These are phyloP conservation scores for Hygrocybe punicea DNA, from an alignment of 768 basidiomycete species.

Conservation along the genomic window DNA sequence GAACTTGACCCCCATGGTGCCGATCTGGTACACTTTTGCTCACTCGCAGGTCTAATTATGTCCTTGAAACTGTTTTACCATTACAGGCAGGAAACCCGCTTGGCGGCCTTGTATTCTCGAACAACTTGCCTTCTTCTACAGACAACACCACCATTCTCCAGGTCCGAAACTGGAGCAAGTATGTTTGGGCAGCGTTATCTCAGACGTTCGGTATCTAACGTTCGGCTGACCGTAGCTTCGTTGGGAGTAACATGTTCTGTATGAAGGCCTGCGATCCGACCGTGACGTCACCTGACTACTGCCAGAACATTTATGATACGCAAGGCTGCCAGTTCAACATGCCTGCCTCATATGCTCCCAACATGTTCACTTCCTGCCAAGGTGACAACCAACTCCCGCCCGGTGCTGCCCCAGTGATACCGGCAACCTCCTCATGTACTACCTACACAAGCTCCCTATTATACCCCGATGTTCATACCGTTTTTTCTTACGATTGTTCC, in stretches of 20 bases:
- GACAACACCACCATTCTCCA: conserved; percentile 49
- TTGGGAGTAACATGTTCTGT: conserved; percentile 64
- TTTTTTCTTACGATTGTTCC: too few species aligned
- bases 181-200: conserved; percentile 19
- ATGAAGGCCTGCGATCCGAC: conserved; percentile 68
- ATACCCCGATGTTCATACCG: neutral
- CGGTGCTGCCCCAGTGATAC: conserved; percentile 32
- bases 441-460: conserved; percentile 8
- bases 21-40: conserved; percentile 8
- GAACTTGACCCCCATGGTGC: conserved; percentile 13
- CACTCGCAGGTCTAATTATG: neutral
- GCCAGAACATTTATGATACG: conserved; percentile 72
- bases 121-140: conserved; percentile 41
- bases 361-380: conserved; percentile 60
- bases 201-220: neutral
- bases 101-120: conserved; percentile 68
- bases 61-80: conserved; percentile 5
- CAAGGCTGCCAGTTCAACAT: conserved; percentile 74
- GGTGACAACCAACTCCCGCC: conserved; percentile 63
- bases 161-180: conserved; percentile 68
- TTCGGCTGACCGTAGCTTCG: conserved; percentile 49
- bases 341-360: conserved; percentile 57
- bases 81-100: conserved; percentile 74
- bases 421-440: conserved; percentile 9
- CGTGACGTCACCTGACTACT: conserved; percentile 49